Evolutionary conservation across 441 rosid species (phyloP).

Genomic region (Kokia cookei): DNA sequence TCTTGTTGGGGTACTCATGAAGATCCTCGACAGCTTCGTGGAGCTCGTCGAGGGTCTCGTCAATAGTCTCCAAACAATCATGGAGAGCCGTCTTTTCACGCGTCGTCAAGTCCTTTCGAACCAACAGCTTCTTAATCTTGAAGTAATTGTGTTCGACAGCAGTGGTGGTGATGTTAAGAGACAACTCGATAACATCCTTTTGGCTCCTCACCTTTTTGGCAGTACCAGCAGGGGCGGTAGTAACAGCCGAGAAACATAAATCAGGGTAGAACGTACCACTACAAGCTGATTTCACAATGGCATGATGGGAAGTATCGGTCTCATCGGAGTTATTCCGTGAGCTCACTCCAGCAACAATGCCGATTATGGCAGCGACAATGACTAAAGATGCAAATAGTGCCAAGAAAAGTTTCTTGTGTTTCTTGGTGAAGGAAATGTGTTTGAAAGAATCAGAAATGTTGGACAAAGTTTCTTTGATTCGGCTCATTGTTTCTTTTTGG

Average conservation of each 20-base stretch:
- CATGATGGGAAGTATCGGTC: slow-evolving; percentile 19
- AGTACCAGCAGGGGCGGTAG: slow-evolving; percentile 23
- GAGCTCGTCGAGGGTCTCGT: slow-evolving; percentile 67
- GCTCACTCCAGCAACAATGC: slow-evolving; percentile 40
- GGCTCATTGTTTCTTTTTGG: slow-evolving; percentile 5
- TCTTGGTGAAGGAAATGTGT: slow-evolving; percentile 18
- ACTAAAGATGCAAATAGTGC: slow-evolving; percentile 23
- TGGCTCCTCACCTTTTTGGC: slow-evolving; percentile 26
- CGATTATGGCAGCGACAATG: slow-evolving; percentile 29
- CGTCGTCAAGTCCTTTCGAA: slow-evolving; percentile 6
- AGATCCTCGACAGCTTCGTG: slow-evolving; percentile 50
- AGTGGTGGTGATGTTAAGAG: slow-evolving; percentile 44
- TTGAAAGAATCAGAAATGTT: slow-evolving; percentile 11
- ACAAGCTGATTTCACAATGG: slow-evolving; percentile 53
- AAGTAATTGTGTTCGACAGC: slow-evolving; percentile 55
- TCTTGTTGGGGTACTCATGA: slow-evolving; percentile 45
- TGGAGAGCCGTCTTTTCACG: slow-evolving; percentile 63
- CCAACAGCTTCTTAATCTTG: slow-evolving; percentile 39
- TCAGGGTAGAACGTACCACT: slow-evolving; percentile 48
- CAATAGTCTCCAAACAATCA: slow-evolving; percentile 72
- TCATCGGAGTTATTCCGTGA: slow-evolving; percentile 17
- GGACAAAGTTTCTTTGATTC: slow-evolving; percentile 9
- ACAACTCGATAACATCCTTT: slow-evolving; percentile 57
- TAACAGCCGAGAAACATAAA: slow-evolving; percentile 49
- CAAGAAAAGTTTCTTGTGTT: slow-evolving; percentile 31